Percentiles rank a stretch among this genome's conserved stretches.
Conservation (phyloP, 176 grass and related monocot genomes). For the Ampelocalamus luodianensis region DNA sequence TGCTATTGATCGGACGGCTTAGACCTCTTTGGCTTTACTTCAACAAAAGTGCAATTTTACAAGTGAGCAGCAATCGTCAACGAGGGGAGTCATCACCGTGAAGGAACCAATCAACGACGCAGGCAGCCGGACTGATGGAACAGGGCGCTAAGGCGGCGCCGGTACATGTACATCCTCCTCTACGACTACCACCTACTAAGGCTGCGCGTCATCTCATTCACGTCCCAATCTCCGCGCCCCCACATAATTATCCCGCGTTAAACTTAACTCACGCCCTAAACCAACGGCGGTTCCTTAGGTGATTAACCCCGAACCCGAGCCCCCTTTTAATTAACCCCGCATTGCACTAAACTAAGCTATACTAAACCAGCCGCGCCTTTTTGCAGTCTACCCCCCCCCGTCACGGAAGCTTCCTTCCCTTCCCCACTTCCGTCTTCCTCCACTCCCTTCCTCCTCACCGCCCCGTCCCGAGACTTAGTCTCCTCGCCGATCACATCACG, state of each 20-base stretch:
- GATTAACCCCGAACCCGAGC: slow-evolving; percentile 49
- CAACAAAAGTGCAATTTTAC: too few relatives aligned
- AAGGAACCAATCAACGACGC: too few relatives aligned
- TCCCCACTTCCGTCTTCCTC: not conserved
- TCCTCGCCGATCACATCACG: slow-evolving; percentile 16
- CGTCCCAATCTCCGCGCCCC: slow-evolving; percentile 7
- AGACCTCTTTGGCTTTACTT: too few relatives aligned
- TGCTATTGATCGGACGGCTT: too few relatives aligned
- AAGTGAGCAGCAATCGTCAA: too few relatives aligned
- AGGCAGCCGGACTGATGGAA: too few relatives aligned
- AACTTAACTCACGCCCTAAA: not conserved
- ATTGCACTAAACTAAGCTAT: not conserved
- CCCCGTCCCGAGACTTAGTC: not conserved
- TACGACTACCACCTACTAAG: not conserved
- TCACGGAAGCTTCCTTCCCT: slow-evolving; percentile 7
- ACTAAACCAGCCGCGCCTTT: slow-evolving; percentile 17
- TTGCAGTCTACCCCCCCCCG: slow-evolving; percentile 39
- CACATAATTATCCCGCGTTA: not conserved
- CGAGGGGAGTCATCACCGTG: too few relatives aligned
- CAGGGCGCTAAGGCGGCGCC: too few relatives aligned
- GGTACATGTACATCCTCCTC: not conserved
- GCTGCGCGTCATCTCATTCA: not conserved
- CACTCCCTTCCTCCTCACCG: not conserved
- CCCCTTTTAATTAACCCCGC: not conserved
- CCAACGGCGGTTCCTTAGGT: slow-evolving; percentile 51